A percentile compares a stretch with the other conserved stretches of the same genome.
Evolutionary conservation across 2,329 filamentous ascomycete genomes (phyloP).

Genomic region (Aspergillus melleus): DNA sequence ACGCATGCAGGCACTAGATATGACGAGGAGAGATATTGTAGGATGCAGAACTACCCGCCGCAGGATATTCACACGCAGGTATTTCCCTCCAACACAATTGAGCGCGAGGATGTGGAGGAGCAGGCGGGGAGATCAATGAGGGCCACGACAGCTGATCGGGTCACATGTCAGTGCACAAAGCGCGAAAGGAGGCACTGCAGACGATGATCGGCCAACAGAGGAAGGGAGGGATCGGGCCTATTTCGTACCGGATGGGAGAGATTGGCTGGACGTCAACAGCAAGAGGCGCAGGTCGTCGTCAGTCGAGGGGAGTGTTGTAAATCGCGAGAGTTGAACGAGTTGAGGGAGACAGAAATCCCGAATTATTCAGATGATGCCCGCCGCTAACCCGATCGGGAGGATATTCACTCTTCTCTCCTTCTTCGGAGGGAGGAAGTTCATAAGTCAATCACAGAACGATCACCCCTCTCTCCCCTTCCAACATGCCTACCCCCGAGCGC

Average conservation of each 20-base stretch:
- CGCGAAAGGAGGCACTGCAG: not conserved
- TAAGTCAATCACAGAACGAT: not conserved
- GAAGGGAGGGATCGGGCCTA: not conserved
- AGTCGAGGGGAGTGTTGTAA: too few species aligned
- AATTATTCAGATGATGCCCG: not conserved
- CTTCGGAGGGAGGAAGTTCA: not conserved
- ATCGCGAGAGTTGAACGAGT: not conserved
- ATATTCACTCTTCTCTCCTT: slow-evolving; percentile 8
- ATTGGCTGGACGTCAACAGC: not conserved
- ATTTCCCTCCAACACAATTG: not conserved
- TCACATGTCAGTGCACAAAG: not conserved
- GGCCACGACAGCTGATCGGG: not conserved
- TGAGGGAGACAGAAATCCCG: not conserved
- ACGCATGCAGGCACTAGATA: not conserved
- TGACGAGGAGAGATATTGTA: not conserved
- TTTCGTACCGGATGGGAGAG: not conserved
- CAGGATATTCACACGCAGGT: not conserved
- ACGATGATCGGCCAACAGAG: not conserved
- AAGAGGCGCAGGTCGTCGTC: not conserved
- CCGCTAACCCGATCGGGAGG: slow-evolving; percentile 21
- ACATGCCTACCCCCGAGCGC: slow-evolving; percentile 37
- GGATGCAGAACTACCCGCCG: too few species aligned
- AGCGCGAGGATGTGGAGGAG: not conserved
- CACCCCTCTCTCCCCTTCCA: slow-evolving; percentile 13
- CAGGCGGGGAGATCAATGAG: not conserved